phyloP scores from a whole-genome alignment of 371 early-diverging fungal species.

The Rhizopus sp. region DNA sequence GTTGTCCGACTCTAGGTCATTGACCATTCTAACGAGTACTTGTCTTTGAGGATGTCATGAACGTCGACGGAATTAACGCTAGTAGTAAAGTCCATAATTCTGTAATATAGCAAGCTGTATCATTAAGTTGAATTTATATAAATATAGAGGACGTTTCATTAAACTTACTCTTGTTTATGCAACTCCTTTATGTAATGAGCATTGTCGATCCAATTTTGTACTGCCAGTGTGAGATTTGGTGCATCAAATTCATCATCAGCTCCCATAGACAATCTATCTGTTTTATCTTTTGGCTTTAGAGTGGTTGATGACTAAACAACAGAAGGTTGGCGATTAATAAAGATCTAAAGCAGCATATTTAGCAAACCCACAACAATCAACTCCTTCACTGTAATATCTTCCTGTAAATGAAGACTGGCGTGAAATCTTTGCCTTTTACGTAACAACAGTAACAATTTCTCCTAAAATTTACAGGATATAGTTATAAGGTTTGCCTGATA shows the following conservation, averaged over 20 bases:
- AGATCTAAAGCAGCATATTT: slow-evolving; percentile 3
- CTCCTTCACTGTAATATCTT: slow-evolving; percentile 8
- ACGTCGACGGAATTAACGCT: background rate
- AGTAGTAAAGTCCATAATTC: slow-evolving; percentile 3
- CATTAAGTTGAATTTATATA: slow-evolving; percentile 8
- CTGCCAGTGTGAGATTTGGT: background rate
- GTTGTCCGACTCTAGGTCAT: slow-evolving; percentile 52
- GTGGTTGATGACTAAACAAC: slow-evolving; percentile 2
- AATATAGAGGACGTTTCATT: slow-evolving; percentile 1
- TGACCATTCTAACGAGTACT: background rate
- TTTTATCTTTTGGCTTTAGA: slow-evolving; percentile 6
- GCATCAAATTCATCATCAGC: slow-evolving; percentile 4
- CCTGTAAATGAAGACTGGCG: slow-evolving; percentile 6
- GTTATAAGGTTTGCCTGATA: background rate
- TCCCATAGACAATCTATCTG: background rate
- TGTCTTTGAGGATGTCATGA: slow-evolving; percentile 3
- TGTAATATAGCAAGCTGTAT: slow-evolving; percentile 9
- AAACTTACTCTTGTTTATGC: slow-evolving; percentile 11
- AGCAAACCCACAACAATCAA: slow-evolving; percentile 8
- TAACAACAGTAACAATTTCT: background rate
- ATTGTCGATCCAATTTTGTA: slow-evolving; percentile 2
- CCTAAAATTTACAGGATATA: slow-evolving; percentile 4
- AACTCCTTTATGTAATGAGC: background rate
- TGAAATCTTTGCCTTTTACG: slow-evolving; percentile 6
- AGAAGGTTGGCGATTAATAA: slow-evolving; percentile 1